Evolutionary conservation across 2,329 filamentous ascomycete species (phyloP).

Genomic region (Metarhizium album): DNA sequence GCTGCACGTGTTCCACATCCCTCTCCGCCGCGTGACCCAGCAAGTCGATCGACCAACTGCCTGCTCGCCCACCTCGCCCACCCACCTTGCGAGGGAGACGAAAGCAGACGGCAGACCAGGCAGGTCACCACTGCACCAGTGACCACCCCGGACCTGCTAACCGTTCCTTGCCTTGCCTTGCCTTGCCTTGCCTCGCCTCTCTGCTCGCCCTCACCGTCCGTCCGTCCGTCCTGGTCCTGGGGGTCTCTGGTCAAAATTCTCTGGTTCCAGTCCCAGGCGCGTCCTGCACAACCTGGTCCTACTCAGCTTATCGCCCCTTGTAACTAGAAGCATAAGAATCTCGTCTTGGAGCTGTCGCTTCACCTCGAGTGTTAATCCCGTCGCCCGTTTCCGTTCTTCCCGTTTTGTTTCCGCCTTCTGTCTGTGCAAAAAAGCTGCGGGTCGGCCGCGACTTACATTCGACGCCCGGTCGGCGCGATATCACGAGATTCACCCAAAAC

Average conservation of each 20-base stretch:
- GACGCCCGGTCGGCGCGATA: slow-evolving; percentile 26
- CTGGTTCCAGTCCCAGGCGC: slow-evolving; percentile 1
- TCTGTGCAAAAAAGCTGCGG: slow-evolving; percentile 8
- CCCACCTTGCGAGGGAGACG: neutral
- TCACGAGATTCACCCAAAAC: slow-evolving; percentile 36
- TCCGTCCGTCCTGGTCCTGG: too few species aligned
- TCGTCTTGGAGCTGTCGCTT: slow-evolving; percentile 2
- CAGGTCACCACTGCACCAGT: too few species aligned
- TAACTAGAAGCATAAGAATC: slow-evolving; percentile 18
- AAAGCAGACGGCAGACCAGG: too few species aligned
- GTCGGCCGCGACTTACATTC: slow-evolving; percentile 20
- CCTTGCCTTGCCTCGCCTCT: neutral
- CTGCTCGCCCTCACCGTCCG: too few species aligned
- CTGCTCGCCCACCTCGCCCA: neutral
- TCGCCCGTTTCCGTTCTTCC: slow-evolving; percentile 6
- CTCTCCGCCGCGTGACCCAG: slow-evolving; percentile 10
- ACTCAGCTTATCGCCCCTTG: slow-evolving; percentile 8
- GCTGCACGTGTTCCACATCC: slow-evolving; percentile 12
- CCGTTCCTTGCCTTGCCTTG: neutral
- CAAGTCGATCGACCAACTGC: slow-evolving; percentile 2
- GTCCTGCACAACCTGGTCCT: slow-evolving; percentile 5
- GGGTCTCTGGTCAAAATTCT: neutral
- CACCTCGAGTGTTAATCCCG: neutral
- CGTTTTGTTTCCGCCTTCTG: slow-evolving; percentile 5
- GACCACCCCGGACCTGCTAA: neutral